phyloP scores from a whole-genome alignment of 495 filamentous ascomycete genomes.

The Tuber magnatum region DNA sequence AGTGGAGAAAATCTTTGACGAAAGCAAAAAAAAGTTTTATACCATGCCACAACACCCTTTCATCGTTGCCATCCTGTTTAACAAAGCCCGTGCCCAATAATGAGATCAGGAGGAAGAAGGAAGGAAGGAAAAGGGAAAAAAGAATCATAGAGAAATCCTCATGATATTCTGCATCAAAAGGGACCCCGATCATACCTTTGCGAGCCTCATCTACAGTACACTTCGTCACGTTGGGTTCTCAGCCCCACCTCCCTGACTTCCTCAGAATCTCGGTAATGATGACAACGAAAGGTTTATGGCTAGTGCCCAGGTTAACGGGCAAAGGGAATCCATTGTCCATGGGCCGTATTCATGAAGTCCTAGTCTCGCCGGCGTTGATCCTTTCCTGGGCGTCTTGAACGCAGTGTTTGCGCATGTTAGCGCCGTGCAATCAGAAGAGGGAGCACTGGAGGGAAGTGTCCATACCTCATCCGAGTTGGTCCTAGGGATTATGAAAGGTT shows the following conservation, averaged over 20 bases:
- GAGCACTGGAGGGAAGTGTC: neutral
- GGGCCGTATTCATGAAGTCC: neutral
- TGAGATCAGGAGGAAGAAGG: neutral
- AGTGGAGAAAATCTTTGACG: neutral
- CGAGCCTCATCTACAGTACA: neutral
- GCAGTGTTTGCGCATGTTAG: neutral
- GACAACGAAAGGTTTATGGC: neutral
- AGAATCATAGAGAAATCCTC: neutral
- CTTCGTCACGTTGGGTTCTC: neutral
- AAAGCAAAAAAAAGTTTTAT: neutral
- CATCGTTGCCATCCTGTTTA: neutral
- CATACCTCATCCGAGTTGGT: constrained; percentile 35
- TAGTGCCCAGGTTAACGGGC: neutral
- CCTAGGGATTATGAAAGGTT: constrained; percentile 27
- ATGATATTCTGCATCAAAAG: neutral
- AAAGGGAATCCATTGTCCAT: neutral
- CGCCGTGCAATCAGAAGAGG: neutral
- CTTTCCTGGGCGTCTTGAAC: neutral
- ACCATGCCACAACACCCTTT: neutral
- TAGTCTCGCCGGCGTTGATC: neutral
- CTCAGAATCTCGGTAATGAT: neutral
- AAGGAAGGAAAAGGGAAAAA: neutral
- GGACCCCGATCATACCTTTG: neutral
- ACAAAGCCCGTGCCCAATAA: neutral
- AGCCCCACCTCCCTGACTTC: neutral